Percentiles rank a stretch among this genome's conserved stretches.
These are phyloP conservation scores for Metarhizium sp. DNA, from an alignment of 2,329 filamentous ascomycete species.

Conservation along the genomic window DNA sequence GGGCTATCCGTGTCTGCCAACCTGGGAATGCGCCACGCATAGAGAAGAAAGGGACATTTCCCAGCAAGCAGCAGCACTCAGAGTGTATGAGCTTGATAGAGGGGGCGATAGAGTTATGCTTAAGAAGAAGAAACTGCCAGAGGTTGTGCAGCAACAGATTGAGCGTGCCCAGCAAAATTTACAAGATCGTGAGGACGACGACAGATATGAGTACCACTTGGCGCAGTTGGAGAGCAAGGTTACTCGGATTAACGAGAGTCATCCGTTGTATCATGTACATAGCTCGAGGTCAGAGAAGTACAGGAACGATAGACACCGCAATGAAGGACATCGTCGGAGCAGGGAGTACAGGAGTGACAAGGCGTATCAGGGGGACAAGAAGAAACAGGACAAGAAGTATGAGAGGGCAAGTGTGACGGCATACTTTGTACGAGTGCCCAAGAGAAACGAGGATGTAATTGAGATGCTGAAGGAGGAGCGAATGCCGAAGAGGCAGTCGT, in stretches of 20 bases:
- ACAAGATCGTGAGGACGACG: conserved; percentile 23
- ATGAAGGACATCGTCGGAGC: not conserved
- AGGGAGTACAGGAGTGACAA: conserved; percentile 2
- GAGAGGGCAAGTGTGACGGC: conserved; percentile 33
- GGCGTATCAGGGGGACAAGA: conserved; percentile 8
- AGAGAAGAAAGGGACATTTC: conserved; percentile 26
- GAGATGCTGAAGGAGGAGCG: conserved; percentile 16
- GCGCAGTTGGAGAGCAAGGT: conserved; percentile 34
- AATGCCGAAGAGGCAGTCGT: conserved; percentile 1
- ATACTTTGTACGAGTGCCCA: conserved; percentile 35
- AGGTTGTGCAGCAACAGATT: conserved; percentile 31
- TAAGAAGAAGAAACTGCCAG: conserved; percentile 30
- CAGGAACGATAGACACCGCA: conserved; percentile 2
- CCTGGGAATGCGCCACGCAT: conserved; percentile 30
- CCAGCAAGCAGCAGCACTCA: conserved; percentile 25
- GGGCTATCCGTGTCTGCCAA: conserved; percentile 21
- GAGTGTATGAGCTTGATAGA: conserved; percentile 28
- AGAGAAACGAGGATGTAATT: conserved; percentile 17
- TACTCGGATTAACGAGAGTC: conserved; percentile 15
- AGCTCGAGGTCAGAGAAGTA: not conserved
- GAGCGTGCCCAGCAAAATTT: conserved; percentile 28
- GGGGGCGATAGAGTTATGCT: conserved; percentile 13
- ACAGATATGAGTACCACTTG: conserved; percentile 29
- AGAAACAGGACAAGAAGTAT: conserved; percentile 19
- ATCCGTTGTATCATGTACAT: conserved; percentile 1